Evolutionary conservation across 2,329 filamentous ascomycete species (phyloP).

Genomic region (Colletotrichum sp.): DNA sequence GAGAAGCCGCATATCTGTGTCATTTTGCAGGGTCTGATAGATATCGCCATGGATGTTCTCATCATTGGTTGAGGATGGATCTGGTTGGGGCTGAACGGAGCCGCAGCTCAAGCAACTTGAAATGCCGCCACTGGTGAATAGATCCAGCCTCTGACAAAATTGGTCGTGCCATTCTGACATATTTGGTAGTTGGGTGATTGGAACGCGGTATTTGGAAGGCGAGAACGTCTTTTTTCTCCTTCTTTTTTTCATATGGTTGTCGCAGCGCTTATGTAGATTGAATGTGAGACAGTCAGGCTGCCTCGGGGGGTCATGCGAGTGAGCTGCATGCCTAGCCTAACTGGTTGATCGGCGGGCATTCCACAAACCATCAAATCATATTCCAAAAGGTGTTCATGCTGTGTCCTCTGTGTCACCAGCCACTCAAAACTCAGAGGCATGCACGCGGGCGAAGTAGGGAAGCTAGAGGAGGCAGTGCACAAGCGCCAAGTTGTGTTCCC

Average conservation of each 20-base stretch:
- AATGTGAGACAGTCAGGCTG: neutral
- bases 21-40: neutral
- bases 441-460: rapidly evolving
- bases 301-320: neutral
- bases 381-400: neutral
- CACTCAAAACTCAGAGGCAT: neutral
- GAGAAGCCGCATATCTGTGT: neutral
- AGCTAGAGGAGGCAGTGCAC: neutral
- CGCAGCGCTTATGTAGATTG: too few relatives aligned
- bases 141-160: neutral
- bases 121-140: neutral
- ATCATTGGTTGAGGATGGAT: rapidly evolving
- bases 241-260: too few relatives aligned
- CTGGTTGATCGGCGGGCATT: neutral
- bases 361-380: neutral
- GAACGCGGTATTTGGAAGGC: too few relatives aligned
- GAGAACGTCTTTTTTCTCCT: too few relatives aligned
- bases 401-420: neutral
- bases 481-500: neutral
- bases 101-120: neutral
- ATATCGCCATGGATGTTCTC: neutral
- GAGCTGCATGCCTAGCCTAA: neutral
- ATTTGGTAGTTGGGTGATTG: neutral
- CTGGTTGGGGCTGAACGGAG: neutral
- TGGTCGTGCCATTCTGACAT: neutral